Base-by-base conservation (phyloP, 495 filamentous ascomycete genomes). In the Xylaria scruposa region DNA sequence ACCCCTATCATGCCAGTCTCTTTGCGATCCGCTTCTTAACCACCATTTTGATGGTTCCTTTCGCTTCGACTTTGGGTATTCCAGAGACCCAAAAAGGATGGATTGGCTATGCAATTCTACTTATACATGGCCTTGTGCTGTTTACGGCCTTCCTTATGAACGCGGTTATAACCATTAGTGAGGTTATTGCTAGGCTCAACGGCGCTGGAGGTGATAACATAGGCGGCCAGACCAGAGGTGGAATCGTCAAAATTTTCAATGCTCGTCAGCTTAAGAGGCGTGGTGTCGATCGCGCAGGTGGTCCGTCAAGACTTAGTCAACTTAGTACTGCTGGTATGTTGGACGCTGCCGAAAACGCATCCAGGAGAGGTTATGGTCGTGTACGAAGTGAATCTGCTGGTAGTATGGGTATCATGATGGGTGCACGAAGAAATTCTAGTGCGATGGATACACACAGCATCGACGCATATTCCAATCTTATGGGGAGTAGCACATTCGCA, bases 121-220 rank as follows among this genome's bases (percentile, higher is more conserved):
- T 97, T 29, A 86, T 97, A 65, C 96, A 99, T 76, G 95, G 88
- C 13, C 85, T 92, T 72, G 94, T 97, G 8, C 84, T 99, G 8
- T 90, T 97, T 10, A 97, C 97, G 76, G 95, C 94, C 3, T 99
- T 98, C 83, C 93, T 97, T 77, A 84, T 98, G 38, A 98, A 97
- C 77, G 92, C 96, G 2, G 77, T 97, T 9, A 94, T 97, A 78
- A 97, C 95, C 0, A 84, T 97, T 53, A 88, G 97, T 44, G 96
- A 99, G 79, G 91, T 99, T 15, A 83, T 89, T 51, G 94, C 95
- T 26, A 87, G 95, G 61, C 84, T 93, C 64, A 88, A 90, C 47
- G 94, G 95, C 69, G 93, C 92, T 71, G 95, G 94, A 60, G 92
- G 89, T 17, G 89, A 93, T 74, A 90, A 92, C 74, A 84, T 88